A percentile compares a stretch with the other conserved stretches of the same genome.
Evolutionary conservation across 1,139 yeast genomes (phyloP).

Genomic region (Pichia sp.): DNA sequence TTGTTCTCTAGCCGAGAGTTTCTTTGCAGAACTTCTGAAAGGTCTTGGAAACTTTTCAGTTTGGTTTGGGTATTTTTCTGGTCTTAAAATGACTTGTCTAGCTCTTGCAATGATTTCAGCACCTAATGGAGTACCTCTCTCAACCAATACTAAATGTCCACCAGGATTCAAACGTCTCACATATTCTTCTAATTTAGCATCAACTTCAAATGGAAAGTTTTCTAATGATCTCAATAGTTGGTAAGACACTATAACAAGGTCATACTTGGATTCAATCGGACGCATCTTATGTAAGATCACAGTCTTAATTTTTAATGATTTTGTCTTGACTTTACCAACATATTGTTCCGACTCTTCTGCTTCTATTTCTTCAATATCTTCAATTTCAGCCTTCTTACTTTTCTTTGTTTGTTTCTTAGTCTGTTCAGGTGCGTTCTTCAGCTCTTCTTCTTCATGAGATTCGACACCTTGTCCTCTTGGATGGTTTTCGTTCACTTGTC

Average conservation of each 20-base stretch:
- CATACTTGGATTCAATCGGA: conserved; percentile 51
- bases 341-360: conserved; percentile 28
- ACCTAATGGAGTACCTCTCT: conserved; percentile 88
- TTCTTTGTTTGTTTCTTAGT: too few species aligned
- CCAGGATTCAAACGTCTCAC: conserved; percentile 65
- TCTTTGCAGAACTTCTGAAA: conserved; percentile 49
- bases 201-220: conserved; percentile 72
- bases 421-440: too few species aligned
- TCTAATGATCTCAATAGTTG: conserved; percentile 63
- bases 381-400: background rate
- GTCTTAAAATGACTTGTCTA: conserved; percentile 82
- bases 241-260: conserved; percentile 82
- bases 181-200: conserved; percentile 60
- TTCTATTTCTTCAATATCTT: background rate
- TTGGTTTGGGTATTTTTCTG: conserved; percentile 61
- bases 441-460: conserved; percentile 2
- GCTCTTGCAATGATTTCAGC: conserved; percentile 90
- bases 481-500: conserved; percentile 58
- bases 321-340: conserved; percentile 61
- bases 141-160: conserved; percentile 77
- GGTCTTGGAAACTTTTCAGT: conserved; percentile 71
- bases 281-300: conserved; percentile 48
- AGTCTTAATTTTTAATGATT: conserved; percentile 52
- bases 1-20: conserved; percentile 26
- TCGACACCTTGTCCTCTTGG: conserved; percentile 20